A percentile compares a stretch with the other conserved stretches of the same genome.
Evolutionary conservation across 345 rosid species (phyloP).

Genomic region (Eucalyptus pauciflora): DNA sequence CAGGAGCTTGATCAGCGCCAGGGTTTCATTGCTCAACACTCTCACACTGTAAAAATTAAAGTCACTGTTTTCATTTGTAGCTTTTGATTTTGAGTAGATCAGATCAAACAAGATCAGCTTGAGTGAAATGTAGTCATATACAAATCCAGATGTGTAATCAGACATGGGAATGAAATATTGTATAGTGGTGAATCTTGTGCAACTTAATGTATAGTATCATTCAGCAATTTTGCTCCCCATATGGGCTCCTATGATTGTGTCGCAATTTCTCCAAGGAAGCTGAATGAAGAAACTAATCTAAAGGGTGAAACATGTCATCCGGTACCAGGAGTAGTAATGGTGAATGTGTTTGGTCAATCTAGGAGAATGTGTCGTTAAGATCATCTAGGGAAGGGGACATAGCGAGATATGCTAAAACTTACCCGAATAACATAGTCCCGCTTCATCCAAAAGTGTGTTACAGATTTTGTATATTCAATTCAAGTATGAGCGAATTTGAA

Average conservation of each 20-base stretch:
- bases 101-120: not conserved
- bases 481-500: not conserved
- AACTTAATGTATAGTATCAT: not conserved
- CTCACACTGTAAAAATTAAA: slow-evolving; percentile 15
- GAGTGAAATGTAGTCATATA: not conserved
- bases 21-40: slow-evolving; percentile 48
- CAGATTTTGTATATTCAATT: not conserved
- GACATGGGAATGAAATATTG: not conserved
- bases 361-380: not conserved
- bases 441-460: not conserved
- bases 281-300: not conserved
- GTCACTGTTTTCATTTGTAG: not conserved
- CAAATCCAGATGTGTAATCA: not conserved
- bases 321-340: not conserved
- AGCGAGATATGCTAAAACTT: not conserved
- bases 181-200: not conserved
- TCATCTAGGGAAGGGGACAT: not conserved
- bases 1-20: slow-evolving; percentile 40
- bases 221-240: not conserved
- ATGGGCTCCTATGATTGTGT: not conserved
- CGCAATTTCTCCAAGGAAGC: not conserved
- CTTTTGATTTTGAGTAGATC: not conserved
- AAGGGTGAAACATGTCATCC: not conserved
- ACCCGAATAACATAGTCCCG: not conserved
- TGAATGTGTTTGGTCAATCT: not conserved